Percentiles rank a stretch among this genome's conserved stretches.
Evolutionary conservation across 148 eudicot genomes (phyloP).

Genomic region (Fagopyrum homotropicum): DNA sequence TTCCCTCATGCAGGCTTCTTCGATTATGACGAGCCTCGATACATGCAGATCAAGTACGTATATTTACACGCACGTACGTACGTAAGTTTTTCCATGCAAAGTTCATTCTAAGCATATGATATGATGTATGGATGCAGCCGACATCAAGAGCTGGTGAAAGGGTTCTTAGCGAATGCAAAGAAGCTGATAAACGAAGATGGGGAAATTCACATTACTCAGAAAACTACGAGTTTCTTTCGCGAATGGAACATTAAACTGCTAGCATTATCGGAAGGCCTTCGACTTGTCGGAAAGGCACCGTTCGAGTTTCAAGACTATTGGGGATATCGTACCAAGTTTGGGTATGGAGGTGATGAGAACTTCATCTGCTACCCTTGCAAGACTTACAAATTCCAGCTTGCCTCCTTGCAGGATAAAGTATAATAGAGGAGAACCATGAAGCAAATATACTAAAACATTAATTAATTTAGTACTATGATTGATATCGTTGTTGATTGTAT

Average conservation of each 20-base stretch:
- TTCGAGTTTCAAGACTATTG: conserved; percentile 3
- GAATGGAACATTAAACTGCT: conserved; percentile 14
- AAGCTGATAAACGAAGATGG: conserved; percentile 26
- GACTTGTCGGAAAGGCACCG: conserved; percentile 1
- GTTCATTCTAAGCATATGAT: background rate
- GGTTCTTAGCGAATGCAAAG: conserved; percentile 23
- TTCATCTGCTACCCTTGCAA: conserved; percentile 16
- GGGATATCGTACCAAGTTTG: conserved; percentile 17
- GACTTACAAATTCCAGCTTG: conserved; percentile 12
- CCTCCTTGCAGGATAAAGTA: conserved; percentile 10
- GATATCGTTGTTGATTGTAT: too few species aligned
- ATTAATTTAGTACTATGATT: too few species aligned
- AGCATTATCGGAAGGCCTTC: conserved; percentile 12
- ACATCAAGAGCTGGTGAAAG: conserved; percentile 18
- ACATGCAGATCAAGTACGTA: background rate
- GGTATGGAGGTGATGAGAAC: conserved; percentile 17
- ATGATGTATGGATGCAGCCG: conserved; percentile 9
- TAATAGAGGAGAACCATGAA: too few species aligned
- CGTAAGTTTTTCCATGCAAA: too few species aligned
- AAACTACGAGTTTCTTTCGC: background rate
- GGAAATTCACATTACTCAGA: conserved; percentile 27
- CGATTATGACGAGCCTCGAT: background rate
- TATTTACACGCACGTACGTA: background rate
- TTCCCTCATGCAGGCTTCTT: conserved; percentile 15
- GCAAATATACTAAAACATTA: too few species aligned